Base-by-base conservation (phyloP, 768 basidiomycete species). In the Russula brevipes region DNA sequence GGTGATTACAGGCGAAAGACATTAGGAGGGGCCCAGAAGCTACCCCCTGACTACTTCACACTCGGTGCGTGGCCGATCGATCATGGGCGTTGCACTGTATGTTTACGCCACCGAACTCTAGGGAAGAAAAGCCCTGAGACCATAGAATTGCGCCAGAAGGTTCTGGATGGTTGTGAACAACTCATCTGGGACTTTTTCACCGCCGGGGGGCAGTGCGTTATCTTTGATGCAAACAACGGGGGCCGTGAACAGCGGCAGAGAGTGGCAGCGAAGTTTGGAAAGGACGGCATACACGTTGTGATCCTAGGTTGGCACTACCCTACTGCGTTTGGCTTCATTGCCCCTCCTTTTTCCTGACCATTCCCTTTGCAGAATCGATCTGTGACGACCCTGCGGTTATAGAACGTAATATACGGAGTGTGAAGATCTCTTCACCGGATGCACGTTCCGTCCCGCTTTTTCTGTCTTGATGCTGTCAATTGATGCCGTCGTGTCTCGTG, bases 211-310 rank as follows among this genome's bases (percentile, higher is more conserved):
- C 97, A 99, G 73, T 95, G 98, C 31, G 93, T 96, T 42, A 95
- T 99, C 66, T 98, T 98, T 77, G 97, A 99, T 72, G 97, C 97
- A 35, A 99, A 99, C 72, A 98, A 98, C 69, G 94, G 94, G 1
- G 85, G 84, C 7, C 78, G 80, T 24, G 81, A 80, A 52, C 81
- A 81, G 36, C 78, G 97, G 59, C 84, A 88, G 65, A 77, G 78
- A 24, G 73, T 97, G 54, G 86, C 87, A 0, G 86, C 94, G 75
- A 94, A 85, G 76, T 98, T 96, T 70, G 88, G 91, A 73, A 82
- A 83, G 70, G 81, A 75, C 24, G 94, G 91, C 1, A 88, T 98
- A 56, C 96, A 98, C 79, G 92, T 99, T 64, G 84, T 98, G 69
- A 81, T 98, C 75, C 82, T 99, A 31, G 96, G 96, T 91, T 69